Conservation (phyloP, 2,329 filamentous ascomycete genomes). For the Dactylellina drechsleri region DNA sequence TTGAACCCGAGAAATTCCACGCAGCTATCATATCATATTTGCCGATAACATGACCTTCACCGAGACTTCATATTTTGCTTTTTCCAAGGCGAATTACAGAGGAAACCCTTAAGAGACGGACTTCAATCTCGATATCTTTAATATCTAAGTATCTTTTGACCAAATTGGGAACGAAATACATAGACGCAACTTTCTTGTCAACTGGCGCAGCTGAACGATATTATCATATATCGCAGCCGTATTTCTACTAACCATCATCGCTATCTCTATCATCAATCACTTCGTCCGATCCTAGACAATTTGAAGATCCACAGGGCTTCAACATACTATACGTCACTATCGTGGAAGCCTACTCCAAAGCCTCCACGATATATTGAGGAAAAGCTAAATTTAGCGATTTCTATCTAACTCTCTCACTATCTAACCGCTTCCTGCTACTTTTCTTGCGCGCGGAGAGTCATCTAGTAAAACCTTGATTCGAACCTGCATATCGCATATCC, state of each 20-base stretch:
- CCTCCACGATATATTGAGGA: conserved; percentile 6
- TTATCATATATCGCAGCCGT: not conserved
- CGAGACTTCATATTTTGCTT: conserved; percentile 51
- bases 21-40: not conserved
- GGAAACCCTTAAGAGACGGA: conserved; percentile 41
- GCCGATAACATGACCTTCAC: conserved; percentile 45
- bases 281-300: not conserved
- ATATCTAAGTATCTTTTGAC: not conserved
- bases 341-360: not conserved
- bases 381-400: conserved; percentile 13
- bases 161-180: not conserved
- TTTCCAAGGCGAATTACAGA: conserved; percentile 53
- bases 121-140: not conserved
- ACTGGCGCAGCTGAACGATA: conserved; percentile 29
- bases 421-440: conserved; percentile 12
- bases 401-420: conserved; percentile 8
- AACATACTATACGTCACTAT: conserved; percentile 10
- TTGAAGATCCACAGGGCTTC: not conserved
- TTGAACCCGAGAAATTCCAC: conserved; percentile 22
- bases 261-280: not conserved
- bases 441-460: not conserved
- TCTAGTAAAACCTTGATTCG: conserved; percentile 1
- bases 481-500: conserved; percentile 5
- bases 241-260: not conserved
- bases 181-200: conserved; percentile 15